A percentile compares a stretch with the other conserved stretches of the same genome.
These are phyloP conservation scores for Cladophialophora immunda DNA, from an alignment of 2,329 filamentous ascomycete species.

Conservation along the genomic window DNA sequence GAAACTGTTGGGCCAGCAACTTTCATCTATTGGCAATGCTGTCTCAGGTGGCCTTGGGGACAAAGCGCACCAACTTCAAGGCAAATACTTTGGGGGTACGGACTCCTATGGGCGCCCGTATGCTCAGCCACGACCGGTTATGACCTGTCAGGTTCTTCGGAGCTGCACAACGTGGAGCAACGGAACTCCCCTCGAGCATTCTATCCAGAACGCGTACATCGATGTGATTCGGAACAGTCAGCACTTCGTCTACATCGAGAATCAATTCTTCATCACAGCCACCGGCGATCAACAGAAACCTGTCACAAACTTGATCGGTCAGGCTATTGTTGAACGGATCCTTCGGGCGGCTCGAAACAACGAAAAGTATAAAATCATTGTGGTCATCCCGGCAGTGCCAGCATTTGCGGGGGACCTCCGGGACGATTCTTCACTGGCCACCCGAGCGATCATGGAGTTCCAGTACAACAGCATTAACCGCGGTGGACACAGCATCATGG, in stretches of 20 bases:
- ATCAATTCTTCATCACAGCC: slow-evolving; percentile 89
- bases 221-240: slow-evolving; percentile 72
- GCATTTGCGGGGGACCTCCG: slow-evolving; percentile 84
- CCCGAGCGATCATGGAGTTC: slow-evolving; percentile 87
- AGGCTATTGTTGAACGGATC: slow-evolving; percentile 80
- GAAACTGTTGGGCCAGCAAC: slow-evolving; percentile 46
- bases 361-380: slow-evolving; percentile 76
- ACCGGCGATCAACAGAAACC: slow-evolving; percentile 75
- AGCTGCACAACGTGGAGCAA: slow-evolving; percentile 67
- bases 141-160: slow-evolving; percentile 51
- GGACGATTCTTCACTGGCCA: slow-evolving; percentile 75
- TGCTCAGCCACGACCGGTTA: slow-evolving; percentile 31
- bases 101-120: slow-evolving; percentile 36
- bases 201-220: slow-evolving; percentile 85
- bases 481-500: slow-evolving; percentile 79
- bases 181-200: slow-evolving; percentile 72
- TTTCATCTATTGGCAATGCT: slow-evolving; percentile 49
- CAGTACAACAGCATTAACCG: slow-evolving; percentile 83
- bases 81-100: slow-evolving; percentile 36
- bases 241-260: slow-evolving; percentile 83
- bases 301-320: slow-evolving; percentile 79
- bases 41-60: slow-evolving; percentile 52
- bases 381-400: slow-evolving; percentile 81
- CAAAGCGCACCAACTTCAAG: slow-evolving; percentile 53
- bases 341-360: slow-evolving; percentile 71